These are phyloP conservation scores for Cladochytrium replicatum DNA, from an alignment of 192 early-diverging fungal species.

Conservation along the genomic window DNA sequence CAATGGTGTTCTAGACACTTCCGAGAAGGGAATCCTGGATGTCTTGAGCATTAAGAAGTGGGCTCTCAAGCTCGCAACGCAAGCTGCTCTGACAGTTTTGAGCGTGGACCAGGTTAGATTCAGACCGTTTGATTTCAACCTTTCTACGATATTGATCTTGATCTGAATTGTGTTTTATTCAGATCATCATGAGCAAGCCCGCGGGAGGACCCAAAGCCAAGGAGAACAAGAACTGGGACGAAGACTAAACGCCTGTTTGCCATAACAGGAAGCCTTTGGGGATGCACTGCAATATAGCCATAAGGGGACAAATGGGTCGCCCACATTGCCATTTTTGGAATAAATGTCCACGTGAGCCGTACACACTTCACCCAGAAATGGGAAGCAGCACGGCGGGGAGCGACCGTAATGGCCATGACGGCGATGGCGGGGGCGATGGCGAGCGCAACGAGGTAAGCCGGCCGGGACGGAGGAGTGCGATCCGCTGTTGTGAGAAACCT, in stretches of 20 bases:
- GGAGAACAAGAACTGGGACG: constrained; percentile 83
- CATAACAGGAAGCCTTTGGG: constrained; percentile 4
- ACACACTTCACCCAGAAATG: constrained; percentile 4
- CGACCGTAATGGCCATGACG: background rate
- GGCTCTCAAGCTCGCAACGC: constrained; percentile 82
- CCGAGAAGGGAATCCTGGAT: constrained; percentile 67
- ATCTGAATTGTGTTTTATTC: background rate
- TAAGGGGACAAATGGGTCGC: background rate
- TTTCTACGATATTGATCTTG: constrained; percentile 6
- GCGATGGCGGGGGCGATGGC: no score
- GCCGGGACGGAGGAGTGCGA: no score
- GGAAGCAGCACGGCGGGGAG: background rate
- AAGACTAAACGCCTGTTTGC: constrained; percentile 43
- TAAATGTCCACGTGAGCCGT: background rate
- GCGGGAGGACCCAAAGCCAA: constrained; percentile 87
- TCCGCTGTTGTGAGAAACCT: no score
- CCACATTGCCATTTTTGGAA: constrained; percentile 3
- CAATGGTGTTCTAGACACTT: constrained; percentile 67
- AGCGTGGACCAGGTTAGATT: constrained; percentile 81
- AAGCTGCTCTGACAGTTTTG: constrained; percentile 86
- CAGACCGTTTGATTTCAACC: background rate
- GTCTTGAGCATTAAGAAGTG: constrained; percentile 71
- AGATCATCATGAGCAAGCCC: constrained; percentile 97
- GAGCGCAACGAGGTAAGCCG: no score
- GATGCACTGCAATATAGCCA: background rate